phyloP scores from a whole-genome alignment of 169 alveolate genomes.

The Plasmodium malariae region DNA sequence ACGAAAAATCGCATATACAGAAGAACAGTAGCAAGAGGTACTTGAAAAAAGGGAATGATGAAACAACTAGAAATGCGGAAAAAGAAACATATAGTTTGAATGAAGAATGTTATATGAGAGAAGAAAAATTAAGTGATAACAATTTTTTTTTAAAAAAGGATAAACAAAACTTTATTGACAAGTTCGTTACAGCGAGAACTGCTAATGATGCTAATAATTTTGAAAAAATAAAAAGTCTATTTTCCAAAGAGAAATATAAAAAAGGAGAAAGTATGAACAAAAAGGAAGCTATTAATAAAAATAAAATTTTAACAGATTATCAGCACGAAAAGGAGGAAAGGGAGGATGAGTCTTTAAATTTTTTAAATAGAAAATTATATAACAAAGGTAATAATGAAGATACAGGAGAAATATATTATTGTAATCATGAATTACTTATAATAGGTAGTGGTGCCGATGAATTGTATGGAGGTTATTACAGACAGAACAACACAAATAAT shows the following conservation, averaged over 20 bases:
- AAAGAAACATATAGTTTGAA: not conserved
- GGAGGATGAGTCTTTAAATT: constrained; percentile 3
- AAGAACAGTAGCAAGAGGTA: not conserved
- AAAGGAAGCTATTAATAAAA: not conserved
- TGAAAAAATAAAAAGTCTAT: constrained; percentile 40
- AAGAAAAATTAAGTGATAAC: not conserved
- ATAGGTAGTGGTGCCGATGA: constrained; percentile 88
- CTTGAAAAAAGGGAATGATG: not conserved
- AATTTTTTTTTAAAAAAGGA: not conserved
- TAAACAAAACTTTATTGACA: constrained; percentile 6
- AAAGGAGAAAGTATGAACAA: constrained; percentile 12
- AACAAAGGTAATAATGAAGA: not conserved
- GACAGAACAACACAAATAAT: constrained; percentile 73
- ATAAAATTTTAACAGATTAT: not conserved
- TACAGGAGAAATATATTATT: not conserved
- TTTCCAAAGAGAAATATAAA: constrained; percentile 6
- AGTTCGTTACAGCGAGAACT: not conserved
- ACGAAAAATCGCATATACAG: not conserved
- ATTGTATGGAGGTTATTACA: constrained; percentile 84
- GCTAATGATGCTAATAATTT: not conserved
- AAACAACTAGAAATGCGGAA: not conserved
- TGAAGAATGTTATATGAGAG: not conserved
- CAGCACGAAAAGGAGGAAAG: not conserved
- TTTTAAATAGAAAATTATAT: constrained; percentile 9
- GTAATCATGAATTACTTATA: constrained; percentile 34